These are phyloP conservation scores for Saitozyma podzolica DNA, from an alignment of 768 basidiomycete genomes.

Conservation along the genomic window DNA sequence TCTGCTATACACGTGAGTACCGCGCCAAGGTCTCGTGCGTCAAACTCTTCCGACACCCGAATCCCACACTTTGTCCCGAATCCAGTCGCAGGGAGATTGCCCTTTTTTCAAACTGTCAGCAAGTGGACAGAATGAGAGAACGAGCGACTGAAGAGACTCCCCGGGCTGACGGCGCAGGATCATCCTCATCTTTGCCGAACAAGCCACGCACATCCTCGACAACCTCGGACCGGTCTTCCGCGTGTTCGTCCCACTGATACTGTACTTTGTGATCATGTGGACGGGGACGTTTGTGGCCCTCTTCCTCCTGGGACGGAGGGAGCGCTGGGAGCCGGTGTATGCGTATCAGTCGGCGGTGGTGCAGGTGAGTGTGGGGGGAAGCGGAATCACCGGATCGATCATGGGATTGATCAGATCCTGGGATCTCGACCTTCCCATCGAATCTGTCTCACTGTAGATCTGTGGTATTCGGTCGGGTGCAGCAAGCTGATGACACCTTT, in stretches of 20 bases:
- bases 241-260: conserved; percentile 73
- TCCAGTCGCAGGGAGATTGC: background rate
- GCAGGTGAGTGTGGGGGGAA: conserved; percentile 69
- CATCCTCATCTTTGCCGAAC: conserved; percentile 50
- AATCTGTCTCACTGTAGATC: too few relatives aligned
- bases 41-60: conserved; percentile 53
- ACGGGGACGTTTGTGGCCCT: conserved; percentile 61
- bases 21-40: too few relatives aligned
- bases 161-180: conserved; percentile 12
- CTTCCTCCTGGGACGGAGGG: conserved; percentile 56
- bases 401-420: too few relatives aligned
- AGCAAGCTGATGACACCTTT: too few relatives aligned
- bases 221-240: conserved; percentile 77
- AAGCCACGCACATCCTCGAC: conserved; percentile 66
- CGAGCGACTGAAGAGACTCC: too few relatives aligned
- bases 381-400: conserved; percentile 75
- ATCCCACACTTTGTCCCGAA: background rate
- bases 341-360: conserved; percentile 60
- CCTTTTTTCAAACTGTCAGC: too few relatives aligned
- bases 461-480: too few relatives aligned
- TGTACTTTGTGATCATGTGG: conserved; percentile 79
- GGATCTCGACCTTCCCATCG: too few relatives aligned
- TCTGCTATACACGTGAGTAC: conserved; percentile 65
- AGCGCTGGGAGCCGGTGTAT: conserved; percentile 59
- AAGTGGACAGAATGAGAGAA: too few relatives aligned